phyloP scores from a whole-genome alignment of 805 yeast species.

The Candida andamanensis region DNA sequence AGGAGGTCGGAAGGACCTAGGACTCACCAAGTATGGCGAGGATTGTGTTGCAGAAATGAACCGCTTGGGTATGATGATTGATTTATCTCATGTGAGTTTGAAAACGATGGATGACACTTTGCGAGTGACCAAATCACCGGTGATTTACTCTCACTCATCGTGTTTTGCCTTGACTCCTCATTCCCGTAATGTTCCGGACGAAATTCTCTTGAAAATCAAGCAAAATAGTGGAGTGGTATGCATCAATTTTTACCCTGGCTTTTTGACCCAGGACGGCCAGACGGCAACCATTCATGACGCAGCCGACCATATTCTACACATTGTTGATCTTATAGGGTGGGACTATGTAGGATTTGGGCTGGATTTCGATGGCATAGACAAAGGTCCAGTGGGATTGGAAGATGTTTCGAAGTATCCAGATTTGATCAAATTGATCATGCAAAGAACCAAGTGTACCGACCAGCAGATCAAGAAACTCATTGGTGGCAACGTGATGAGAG shows the following conservation, averaged over 20 bases:
- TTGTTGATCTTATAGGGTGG: constrained; percentile 45
- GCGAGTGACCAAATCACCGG: constrained; percentile 39
- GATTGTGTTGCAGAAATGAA: constrained; percentile 45
- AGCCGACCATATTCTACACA: constrained; percentile 40
- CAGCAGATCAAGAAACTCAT: constrained; percentile 39
- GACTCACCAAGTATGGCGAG: constrained; percentile 38
- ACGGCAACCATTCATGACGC: constrained; percentile 41
- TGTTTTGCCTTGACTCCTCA: constrained; percentile 37
- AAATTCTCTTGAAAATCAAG: constrained; percentile 34
- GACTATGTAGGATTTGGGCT: constrained; percentile 48
- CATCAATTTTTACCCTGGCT: constrained; percentile 42
- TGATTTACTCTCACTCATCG: constrained; percentile 46
- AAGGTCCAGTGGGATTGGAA: constrained; percentile 46
- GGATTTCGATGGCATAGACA: constrained; percentile 50
- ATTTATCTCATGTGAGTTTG: constrained; percentile 44
- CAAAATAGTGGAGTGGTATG: constrained; percentile 45
- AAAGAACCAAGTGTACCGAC: constrained; percentile 35
- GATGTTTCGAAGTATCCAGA: constrained; percentile 54
- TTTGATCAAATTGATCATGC: constrained; percentile 26
- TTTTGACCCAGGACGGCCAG: constrained; percentile 20
- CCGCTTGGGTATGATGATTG: constrained; percentile 50
- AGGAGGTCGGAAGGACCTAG: constrained; percentile 42
- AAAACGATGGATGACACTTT: constrained; percentile 45
- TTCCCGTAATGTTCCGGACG: constrained; percentile 46
- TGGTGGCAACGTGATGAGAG: constrained; percentile 45